phyloP scores from a whole-genome alignment of 176 grass and related monocot genomes.

The Alopecurus myosuroides region DNA sequence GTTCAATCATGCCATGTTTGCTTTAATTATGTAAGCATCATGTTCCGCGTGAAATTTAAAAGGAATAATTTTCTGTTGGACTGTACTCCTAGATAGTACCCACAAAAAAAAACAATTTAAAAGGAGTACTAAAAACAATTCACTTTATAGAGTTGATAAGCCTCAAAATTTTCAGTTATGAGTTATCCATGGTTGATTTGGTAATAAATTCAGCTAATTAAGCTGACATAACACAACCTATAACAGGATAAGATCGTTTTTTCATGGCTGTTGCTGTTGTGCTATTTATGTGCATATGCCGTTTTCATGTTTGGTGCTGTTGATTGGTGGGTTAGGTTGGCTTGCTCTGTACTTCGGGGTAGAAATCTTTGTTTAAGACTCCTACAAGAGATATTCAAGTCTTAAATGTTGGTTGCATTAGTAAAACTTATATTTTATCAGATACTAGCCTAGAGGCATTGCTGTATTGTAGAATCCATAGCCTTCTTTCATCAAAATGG shows the following conservation, averaged over 20 bases:
- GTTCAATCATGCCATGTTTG: background rate
- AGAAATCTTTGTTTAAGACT: background rate
- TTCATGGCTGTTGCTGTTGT: conserved; percentile 14
- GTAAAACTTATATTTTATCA: background rate
- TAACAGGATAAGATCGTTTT: conserved; percentile 3
- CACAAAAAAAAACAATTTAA: too few species aligned
- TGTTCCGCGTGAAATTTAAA: conserved; percentile 1
- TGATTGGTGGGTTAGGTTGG: conserved; percentile 18
- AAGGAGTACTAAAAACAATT: too few species aligned
- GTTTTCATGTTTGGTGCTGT: conserved; percentile 31
- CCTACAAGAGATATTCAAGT: background rate
- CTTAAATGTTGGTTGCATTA: background rate
- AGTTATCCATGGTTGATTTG: background rate
- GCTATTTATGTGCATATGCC: background rate
- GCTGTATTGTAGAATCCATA: background rate
- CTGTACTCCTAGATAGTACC: too few species aligned
- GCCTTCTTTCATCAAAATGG: background rate
- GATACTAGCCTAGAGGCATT: background rate
- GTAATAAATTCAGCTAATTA: conserved; percentile 11
- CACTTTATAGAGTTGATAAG: conserved; percentile 9
- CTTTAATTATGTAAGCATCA: conserved; percentile 13
- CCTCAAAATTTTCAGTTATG: background rate
- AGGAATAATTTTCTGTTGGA: too few species aligned
- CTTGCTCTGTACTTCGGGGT: conserved; percentile 12
- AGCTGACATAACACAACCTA: background rate